Percentiles rank a stretch among this genome's conserved stretches.
These are phyloP conservation scores for Trichoderma sp. DNA, from an alignment of 2,329 filamentous ascomycete species.

Conservation along the genomic window DNA sequence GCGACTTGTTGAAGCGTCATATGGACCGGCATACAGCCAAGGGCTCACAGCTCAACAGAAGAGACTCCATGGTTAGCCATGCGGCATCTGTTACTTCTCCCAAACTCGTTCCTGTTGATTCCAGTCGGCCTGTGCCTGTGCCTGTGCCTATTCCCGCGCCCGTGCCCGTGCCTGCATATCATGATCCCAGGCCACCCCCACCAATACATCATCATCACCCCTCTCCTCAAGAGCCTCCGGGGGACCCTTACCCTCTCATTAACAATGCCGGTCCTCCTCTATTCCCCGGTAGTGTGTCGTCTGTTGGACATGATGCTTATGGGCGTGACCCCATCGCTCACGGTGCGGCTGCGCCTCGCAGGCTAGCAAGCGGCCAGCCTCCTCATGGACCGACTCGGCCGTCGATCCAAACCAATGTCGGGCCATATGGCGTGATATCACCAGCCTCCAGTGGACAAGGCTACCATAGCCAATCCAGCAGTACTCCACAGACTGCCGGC, in stretches of 20 bases:
- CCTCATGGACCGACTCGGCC: slow-evolving; percentile 41
- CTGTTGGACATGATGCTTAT: slow-evolving; percentile 8
- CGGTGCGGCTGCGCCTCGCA: slow-evolving; percentile 25
- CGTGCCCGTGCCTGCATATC: slow-evolving; percentile 10
- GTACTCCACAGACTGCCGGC: slow-evolving; percentile 44
- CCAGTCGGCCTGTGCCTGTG: slow-evolving; percentile 35
- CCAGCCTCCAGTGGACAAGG: slow-evolving; percentile 50
- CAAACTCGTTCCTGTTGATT: slow-evolving; percentile 46
- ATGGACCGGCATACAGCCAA: slow-evolving; percentile 77
- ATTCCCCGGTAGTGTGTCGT: slow-evolving; percentile 26
- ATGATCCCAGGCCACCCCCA: slow-evolving; percentile 35
- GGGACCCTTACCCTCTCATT: slow-evolving; percentile 48
- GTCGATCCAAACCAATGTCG: slow-evolving; percentile 46
- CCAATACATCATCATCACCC: slow-evolving; percentile 48
- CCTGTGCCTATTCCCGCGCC: slow-evolving; percentile 34
- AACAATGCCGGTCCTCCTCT: slow-evolving; percentile 41
- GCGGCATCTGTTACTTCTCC: slow-evolving; percentile 31
- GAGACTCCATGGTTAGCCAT: slow-evolving; percentile 51
- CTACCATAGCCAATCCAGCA: slow-evolving; percentile 47
- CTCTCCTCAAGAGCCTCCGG: slow-evolving; percentile 43
- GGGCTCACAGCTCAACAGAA: slow-evolving; percentile 71
- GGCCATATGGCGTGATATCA: slow-evolving; percentile 51
- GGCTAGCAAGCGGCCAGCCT: slow-evolving; percentile 32
- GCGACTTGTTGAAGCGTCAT: slow-evolving; percentile 86
- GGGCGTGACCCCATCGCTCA: slow-evolving; percentile 1